These are phyloP conservation scores for Mortierella claussenii DNA, from an alignment of 192 early-diverging fungal species.

Conservation along the genomic window DNA sequence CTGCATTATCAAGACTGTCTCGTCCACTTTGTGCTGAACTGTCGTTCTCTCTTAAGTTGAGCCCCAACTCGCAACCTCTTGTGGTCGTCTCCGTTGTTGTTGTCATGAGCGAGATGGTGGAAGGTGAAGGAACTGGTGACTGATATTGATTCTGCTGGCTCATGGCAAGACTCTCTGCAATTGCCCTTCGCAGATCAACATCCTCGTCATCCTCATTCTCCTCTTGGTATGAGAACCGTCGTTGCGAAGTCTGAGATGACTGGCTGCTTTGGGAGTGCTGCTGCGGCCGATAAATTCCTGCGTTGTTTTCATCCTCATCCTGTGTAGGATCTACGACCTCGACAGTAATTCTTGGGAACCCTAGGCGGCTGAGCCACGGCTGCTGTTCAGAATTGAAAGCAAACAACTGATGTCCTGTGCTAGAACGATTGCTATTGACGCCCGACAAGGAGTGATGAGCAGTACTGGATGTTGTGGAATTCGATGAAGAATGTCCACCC, in stretches of 20 bases:
- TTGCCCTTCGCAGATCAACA: slow-evolving; percentile 32
- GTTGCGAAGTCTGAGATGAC: no score
- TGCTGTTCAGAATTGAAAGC: slow-evolving; percentile 52
- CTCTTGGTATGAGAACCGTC: neutral
- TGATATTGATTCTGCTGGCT: slow-evolving; percentile 13
- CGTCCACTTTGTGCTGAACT: no score
- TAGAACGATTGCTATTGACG: slow-evolving; percentile 3
- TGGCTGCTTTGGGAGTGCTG: no score
- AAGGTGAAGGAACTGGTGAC: neutral
- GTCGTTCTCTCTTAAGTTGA: no score
- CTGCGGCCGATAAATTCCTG: neutral
- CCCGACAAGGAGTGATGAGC: slow-evolving; percentile 3
- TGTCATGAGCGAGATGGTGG: neutral
- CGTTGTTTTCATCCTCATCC: slow-evolving; percentile 15
- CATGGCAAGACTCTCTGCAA: slow-evolving; percentile 38
- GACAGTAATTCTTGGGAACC: slow-evolving; percentile 45
- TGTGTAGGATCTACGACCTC: slow-evolving; percentile 44
- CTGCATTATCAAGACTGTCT: no score
- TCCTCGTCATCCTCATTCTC: slow-evolving; percentile 24
- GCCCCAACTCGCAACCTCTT: no score
- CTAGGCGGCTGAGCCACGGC: slow-evolving; percentile 43
- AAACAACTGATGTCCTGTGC: slow-evolving; percentile 40
- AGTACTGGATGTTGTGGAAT: neutral
- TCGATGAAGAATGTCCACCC: neutral
- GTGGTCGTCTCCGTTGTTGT: neutral